Base-by-base conservation (phyloP, 164 flowering plant genomes). In the Liquidambar formosana region DNA sequence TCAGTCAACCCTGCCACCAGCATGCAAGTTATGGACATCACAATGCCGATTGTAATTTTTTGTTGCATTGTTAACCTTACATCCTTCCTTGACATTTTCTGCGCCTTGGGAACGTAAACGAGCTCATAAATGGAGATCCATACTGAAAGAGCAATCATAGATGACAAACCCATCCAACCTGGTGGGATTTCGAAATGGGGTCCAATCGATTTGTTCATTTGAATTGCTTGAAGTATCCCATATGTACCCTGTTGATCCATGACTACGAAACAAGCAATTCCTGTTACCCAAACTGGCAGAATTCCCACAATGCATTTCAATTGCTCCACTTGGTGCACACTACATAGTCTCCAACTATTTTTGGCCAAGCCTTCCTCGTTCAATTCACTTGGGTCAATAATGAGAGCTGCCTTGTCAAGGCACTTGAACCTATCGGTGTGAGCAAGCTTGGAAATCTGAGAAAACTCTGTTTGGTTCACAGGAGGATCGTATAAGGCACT, bases 281-380 rank as follows among this genome's bases (percentile, higher is more conserved):
- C 91, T 0, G 89, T n/a, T 1, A 77, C 4, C 87, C 84, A 85
- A 69, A 87, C 82, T 0, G 91, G 91, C 3, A 78, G 0, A n/a
- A 83, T 48, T 12, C 78, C 73, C 0, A 87, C 0, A 1, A 89
- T 21, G 63, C 80, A 70, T 53, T 89, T 89, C 8, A 87, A 47
- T 5, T 76, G 76, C 67, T 87, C 88, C 12, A 89, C 94, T 71
- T 86, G 87, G 51, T 86, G 84, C 9, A 89, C 59, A 53, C 81
- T 87, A 38, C 89, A 86, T 2, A 89, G 68, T 56, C 82, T 79
- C 91, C 91, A 85, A 11, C 47, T 64, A 58, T 77, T 70, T 22
- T n/a, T 71, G 3, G 87, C 61, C 53, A 11, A 4, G 0, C 90
- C 89, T 43, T 73, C 65, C 1, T 16, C 13, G 58, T 77, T 71